These are phyloP conservation scores for Fistulinella prunicolor DNA, from an alignment of 768 basidiomycete species.

Conservation along the genomic window DNA sequence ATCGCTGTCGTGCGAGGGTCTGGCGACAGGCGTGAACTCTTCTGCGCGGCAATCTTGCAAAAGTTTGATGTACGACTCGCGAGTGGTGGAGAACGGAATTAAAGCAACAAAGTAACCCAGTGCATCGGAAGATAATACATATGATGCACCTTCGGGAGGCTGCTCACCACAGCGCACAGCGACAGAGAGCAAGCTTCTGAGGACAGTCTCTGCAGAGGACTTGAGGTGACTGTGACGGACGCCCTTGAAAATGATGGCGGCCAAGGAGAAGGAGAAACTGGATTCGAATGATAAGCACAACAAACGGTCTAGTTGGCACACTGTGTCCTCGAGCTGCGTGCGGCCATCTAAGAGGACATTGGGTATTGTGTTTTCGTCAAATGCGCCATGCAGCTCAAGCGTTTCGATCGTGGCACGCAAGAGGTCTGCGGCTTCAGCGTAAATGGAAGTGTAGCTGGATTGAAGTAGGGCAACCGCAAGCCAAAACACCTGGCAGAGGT, in stretches of 20 bases:
- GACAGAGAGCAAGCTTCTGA: constrained; percentile 62
- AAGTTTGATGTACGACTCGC: constrained; percentile 53
- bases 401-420: constrained; percentile 62
- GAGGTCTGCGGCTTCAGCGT: constrained; percentile 65
- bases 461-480: constrained; percentile 81
- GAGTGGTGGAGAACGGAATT: constrained; percentile 62
- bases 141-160: constrained; percentile 38
- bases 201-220: constrained; percentile 55
- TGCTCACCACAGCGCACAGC: constrained; percentile 46
- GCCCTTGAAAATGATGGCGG: constrained; percentile 84
- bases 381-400: constrained; percentile 58
- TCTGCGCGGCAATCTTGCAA: constrained; percentile 62
- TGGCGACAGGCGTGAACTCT: constrained; percentile 38
- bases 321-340: constrained; percentile 59
- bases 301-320: constrained; percentile 67
- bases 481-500: constrained; percentile 80
- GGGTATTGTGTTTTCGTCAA: constrained; percentile 52
- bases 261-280: constrained; percentile 79
- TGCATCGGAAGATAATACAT: constrained; percentile 54
- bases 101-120: constrained; percentile 80
- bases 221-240: constrained; percentile 65
- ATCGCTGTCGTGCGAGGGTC: constrained; percentile 39
- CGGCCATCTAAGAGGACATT: constrained; percentile 63
- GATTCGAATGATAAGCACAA: constrained; percentile 74
- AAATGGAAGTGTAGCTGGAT: constrained; percentile 68